These are phyloP conservation scores for Leccinum boreale DNA, from an alignment of 768 basidiomycete genomes.

Conservation along the genomic window DNA sequence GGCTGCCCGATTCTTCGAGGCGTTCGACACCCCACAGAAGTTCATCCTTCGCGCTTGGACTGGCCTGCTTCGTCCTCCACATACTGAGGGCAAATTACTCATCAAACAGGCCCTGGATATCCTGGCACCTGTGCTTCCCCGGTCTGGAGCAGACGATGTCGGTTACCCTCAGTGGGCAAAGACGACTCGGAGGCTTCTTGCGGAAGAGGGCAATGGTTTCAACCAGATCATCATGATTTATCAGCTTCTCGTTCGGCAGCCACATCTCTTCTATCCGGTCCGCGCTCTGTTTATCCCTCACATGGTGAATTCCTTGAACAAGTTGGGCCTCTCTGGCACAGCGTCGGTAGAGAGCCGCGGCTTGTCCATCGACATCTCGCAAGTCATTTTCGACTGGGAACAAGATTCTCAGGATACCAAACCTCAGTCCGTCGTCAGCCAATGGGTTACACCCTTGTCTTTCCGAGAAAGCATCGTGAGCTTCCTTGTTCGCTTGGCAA, in stretches of 20 bases:
- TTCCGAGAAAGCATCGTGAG: conserved; percentile 91
- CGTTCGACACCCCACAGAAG: conserved; percentile 85
- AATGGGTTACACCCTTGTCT: conserved; percentile 73
- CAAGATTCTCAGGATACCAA: conserved; percentile 46
- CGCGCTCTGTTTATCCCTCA: conserved; percentile 91
- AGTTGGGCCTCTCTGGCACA: conserved; percentile 75
- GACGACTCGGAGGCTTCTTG: conserved; percentile 77
- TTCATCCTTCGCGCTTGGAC: conserved; percentile 91
- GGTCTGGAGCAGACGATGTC: conserved; percentile 51
- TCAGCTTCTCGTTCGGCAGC: conserved; percentile 88
- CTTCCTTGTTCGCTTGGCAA: conserved; percentile 90
- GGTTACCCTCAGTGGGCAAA: conserved; percentile 81
- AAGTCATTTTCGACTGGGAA: conserved; percentile 94
- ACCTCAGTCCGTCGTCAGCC: conserved; percentile 20
- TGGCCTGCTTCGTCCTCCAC: conserved; percentile 78
- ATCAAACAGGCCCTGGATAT: conserved; percentile 86
- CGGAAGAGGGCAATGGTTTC: conserved; percentile 78
- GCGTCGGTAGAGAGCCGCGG: conserved; percentile 79
- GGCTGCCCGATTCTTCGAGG: conserved; percentile 87
- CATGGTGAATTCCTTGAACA: conserved; percentile 86
- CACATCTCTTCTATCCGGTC: conserved; percentile 88
- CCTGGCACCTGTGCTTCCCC: conserved; percentile 77
- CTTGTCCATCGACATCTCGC: conserved; percentile 85
- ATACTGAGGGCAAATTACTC: conserved; percentile 71
- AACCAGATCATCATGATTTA: conserved; percentile 79